These are phyloP conservation scores for Fragaria vesca DNA, from an alignment of 306 rosid genomes.

Conservation along the genomic window DNA sequence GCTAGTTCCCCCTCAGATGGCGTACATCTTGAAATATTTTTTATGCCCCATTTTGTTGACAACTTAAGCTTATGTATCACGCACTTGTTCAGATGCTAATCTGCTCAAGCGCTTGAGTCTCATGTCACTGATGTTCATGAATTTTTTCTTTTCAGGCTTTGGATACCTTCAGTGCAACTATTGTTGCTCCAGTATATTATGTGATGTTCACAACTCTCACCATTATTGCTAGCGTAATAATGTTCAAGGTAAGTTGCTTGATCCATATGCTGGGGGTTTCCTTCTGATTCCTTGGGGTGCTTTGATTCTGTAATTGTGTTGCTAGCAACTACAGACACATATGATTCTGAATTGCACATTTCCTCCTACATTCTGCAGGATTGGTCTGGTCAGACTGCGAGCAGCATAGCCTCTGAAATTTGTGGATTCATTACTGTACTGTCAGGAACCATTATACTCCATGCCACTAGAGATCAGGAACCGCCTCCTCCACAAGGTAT, in stretches of 20 bases:
- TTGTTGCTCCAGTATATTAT: constrained; percentile 89
- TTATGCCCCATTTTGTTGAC: neutral
- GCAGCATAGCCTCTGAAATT: constrained; percentile 82
- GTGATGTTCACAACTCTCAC: constrained; percentile 94
- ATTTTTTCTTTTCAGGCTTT: constrained; percentile 58
- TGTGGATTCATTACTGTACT: constrained; percentile 93
- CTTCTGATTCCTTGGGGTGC: constrained; percentile 14
- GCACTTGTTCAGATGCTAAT: neutral
- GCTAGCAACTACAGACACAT: neutral
- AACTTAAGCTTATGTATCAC: neutral
- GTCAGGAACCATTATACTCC: constrained; percentile 87
- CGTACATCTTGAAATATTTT: neutral
- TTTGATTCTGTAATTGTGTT: neutral
- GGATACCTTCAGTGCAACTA: constrained; percentile 78
- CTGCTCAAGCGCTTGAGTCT: neutral
- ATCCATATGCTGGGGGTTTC: constrained; percentile 8
- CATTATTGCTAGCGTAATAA: constrained; percentile 79
- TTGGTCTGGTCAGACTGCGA: constrained; percentile 82
- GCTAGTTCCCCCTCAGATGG: neutral
- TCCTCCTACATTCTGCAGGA: constrained; percentile 51
- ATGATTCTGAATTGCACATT: constrained; percentile 15
- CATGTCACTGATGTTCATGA: constrained; percentile 7
- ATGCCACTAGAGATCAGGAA: constrained; percentile 74
- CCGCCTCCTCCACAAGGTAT: constrained; percentile 65
- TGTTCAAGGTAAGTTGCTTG: constrained; percentile 67